These are phyloP conservation scores for Capsaspora owczarzaki DNA, from an alignment of 78 protist genomes.

Conservation along the genomic window DNA sequence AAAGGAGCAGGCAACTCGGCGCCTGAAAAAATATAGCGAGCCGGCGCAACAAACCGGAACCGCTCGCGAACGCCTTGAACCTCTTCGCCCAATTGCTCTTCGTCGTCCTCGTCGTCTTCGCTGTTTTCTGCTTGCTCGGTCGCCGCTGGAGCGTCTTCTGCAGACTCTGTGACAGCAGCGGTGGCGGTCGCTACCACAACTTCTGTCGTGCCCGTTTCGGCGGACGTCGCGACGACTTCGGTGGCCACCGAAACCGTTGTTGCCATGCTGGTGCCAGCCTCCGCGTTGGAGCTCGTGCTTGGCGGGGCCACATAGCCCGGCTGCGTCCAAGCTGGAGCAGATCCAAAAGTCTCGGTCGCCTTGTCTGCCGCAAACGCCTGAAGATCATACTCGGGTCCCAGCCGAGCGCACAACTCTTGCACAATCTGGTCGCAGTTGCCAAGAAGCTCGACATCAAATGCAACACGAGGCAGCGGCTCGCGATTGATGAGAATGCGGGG, in stretches of 20 bases:
- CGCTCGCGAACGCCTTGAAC: not conserved
- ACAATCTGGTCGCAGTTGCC: conserved; percentile 5
- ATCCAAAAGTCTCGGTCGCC: too few relatives aligned
- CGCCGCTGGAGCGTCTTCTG: not conserved
- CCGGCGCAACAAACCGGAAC: not conserved
- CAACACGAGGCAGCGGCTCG: conserved; percentile 9
- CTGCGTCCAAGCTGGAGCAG: too few relatives aligned
- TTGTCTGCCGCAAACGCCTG: too few relatives aligned
- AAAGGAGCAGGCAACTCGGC: not conserved
- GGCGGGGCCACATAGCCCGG: too few relatives aligned
- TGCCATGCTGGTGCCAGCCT: too few relatives aligned
- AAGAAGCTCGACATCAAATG: conserved; percentile 6
- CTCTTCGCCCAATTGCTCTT: not conserved
- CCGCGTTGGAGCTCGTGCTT: too few relatives aligned
- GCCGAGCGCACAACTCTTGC: not conserved
- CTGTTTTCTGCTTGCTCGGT: too few relatives aligned
- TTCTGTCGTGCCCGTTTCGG: too few relatives aligned
- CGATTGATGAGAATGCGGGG: conserved; percentile 52
- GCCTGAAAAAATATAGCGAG: not conserved
- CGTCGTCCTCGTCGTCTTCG: not conserved
- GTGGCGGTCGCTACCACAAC: too few relatives aligned
- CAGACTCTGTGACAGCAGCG: not conserved
- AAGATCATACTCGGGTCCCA: not conserved
- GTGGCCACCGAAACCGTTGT: too few relatives aligned
- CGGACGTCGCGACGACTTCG: too few relatives aligned